Conservation (phyloP, 257 asterid genomes). For the Lantana camara region DNA sequence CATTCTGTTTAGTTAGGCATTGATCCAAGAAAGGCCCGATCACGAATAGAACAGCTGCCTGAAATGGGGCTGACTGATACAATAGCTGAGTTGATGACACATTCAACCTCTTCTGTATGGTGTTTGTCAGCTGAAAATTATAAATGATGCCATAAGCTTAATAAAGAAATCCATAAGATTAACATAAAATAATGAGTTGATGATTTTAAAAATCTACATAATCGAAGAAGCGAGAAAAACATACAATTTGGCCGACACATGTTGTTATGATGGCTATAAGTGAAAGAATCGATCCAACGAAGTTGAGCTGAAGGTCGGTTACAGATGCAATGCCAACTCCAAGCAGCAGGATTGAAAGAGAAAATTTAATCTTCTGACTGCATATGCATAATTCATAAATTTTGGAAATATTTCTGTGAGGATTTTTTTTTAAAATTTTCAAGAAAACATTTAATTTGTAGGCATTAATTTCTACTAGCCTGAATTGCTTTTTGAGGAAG, state of each 20-base stretch:
- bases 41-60: constrained; percentile 74
- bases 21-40: constrained; percentile 79
- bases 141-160: no score
- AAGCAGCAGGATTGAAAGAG: constrained; percentile 60
- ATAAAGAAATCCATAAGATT: no score
- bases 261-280: constrained; percentile 85
- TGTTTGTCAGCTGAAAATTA: constrained; percentile 74
- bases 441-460: no score
- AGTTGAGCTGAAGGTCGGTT: constrained; percentile 90
- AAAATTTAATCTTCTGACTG: constrained; percentile 74
- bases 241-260: constrained; percentile 91
- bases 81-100: constrained; percentile 82
- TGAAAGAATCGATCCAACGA: constrained; percentile 78
- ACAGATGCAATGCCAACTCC: constrained; percentile 94
- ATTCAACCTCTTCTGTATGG: constrained; percentile 83
- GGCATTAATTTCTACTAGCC: constrained; percentile 36
- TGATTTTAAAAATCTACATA: no score
- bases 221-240: constrained; percentile 16
- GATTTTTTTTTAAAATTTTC: no score
- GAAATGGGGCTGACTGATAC: constrained; percentile 93
- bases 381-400: constrained; percentile 3
- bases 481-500: constrained; percentile 81
- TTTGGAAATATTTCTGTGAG: no score
- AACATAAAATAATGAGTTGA: no score
- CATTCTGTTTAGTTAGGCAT: constrained; percentile 68